Evolutionary conservation across 352 stramenopile genomes (phyloP).

Genomic region (Blastocystis sp.): DNA sequence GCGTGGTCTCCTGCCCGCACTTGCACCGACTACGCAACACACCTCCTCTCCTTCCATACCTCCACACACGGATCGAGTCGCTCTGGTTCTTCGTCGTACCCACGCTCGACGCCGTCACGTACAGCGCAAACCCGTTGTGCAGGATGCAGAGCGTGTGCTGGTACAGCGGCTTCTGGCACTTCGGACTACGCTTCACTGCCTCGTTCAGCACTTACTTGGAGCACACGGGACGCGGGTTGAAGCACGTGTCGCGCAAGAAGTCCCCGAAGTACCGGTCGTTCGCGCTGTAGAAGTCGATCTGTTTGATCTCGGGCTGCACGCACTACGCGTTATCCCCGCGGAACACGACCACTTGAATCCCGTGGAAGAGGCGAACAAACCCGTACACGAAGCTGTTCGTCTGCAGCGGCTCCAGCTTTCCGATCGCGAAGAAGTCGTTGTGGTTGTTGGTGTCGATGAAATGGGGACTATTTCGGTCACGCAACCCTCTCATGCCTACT

Average conservation of each 20-base stretch:
- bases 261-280: conserved; percentile 60
- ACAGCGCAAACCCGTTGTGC: conserved; percentile 18
- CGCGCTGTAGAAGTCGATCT: conserved; percentile 67
- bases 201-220: background rate
- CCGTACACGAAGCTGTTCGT: conserved; percentile 19
- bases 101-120: conserved; percentile 24
- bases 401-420: conserved; percentile 30
- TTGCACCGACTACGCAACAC: conserved; percentile 45
- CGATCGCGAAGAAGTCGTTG: conserved; percentile 49
- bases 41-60: background rate
- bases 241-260: conserved; percentile 39
- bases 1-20: conserved; percentile 47
- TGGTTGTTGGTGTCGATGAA: conserved; percentile 53
- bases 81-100: background rate
- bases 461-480: conserved; percentile 27
- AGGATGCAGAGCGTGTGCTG: conserved; percentile 8
- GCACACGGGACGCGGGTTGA: conserved; percentile 18
- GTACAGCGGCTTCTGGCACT: conserved; percentile 51
- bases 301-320: conserved; percentile 50
- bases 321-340: background rate
- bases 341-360: background rate
- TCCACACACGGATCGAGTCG: conserved; percentile 26
- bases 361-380: conserved; percentile 30
- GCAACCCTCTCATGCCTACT: background rate
- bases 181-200: background rate